Percentiles rank a stretch among this genome's conserved stretches.
These are phyloP conservation scores for Vanderwaltozyma tropicalis DNA, from an alignment of 805 yeast genomes.

Conservation along the genomic window DNA sequence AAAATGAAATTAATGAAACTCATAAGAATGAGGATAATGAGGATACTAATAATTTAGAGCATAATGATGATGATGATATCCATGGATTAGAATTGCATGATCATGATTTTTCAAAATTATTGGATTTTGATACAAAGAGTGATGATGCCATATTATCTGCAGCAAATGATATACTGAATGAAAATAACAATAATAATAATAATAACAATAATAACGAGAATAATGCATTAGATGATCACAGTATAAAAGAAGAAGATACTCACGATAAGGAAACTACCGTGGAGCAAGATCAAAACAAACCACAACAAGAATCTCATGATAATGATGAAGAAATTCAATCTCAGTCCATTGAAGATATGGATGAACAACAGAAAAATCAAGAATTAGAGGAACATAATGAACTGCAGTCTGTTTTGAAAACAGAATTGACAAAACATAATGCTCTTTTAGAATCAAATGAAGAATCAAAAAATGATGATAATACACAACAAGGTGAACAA, in stretches of 20 bases:
- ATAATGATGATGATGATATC: not conserved
- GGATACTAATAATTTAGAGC: not conserved
- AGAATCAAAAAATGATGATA: not conserved
- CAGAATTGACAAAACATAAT: too few species aligned
- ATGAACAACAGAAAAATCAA: too few species aligned
- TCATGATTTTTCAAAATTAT: constrained; percentile 24
- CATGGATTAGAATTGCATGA: constrained; percentile 16
- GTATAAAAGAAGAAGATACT: not conserved
- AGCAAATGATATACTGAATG: constrained; percentile 9
- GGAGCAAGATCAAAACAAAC: not conserved
- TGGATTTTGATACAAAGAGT: constrained; percentile 25
- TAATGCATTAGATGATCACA: not conserved
- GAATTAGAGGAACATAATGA: too few species aligned
- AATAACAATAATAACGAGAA: not conserved
- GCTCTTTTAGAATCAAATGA: not conserved
- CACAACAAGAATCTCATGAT: not conserved
- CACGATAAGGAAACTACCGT: not conserved
- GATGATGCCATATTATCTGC: constrained; percentile 21
- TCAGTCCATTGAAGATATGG: too few species aligned
- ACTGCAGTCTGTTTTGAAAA: too few species aligned
- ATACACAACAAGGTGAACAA: not conserved
- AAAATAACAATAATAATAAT: not conserved
- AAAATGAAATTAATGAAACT: not conserved
- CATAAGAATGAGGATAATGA: not conserved
- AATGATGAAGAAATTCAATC: constrained; percentile 9